Percentiles rank a stretch among this genome's conserved stretches.
Conservation (phyloP, 1,284 basidiomycete species). For the Pisolithus thermaeus region DNA sequence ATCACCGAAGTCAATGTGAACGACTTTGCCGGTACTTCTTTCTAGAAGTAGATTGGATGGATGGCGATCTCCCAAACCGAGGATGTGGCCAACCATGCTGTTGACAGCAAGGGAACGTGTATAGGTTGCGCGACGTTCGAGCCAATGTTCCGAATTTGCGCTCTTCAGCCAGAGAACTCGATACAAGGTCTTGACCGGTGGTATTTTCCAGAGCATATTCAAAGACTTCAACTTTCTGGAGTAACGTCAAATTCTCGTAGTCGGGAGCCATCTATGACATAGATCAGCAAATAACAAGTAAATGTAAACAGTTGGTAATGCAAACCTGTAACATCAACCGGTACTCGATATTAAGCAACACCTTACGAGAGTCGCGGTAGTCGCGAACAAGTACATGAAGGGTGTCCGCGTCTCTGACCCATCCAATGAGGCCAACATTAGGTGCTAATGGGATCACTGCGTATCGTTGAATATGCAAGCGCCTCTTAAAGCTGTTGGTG, state of each 20-base stretch:
- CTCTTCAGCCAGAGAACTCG: constrained; percentile 97
- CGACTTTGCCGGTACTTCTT: constrained; percentile 89
- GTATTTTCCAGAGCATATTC: constrained; percentile 99
- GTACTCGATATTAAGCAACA: constrained; percentile 97
- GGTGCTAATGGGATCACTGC: constrained; percentile 95
- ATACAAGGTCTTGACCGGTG: constrained; percentile 97
- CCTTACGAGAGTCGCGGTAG: constrained; percentile 92
- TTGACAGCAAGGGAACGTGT: constrained; percentile 94
- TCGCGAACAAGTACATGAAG: constrained; percentile 97
- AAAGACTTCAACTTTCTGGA: constrained; percentile 99
- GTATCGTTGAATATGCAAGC: constrained; percentile 91
- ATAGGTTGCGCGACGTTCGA: constrained; percentile 95
- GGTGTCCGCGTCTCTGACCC: constrained; percentile 97
- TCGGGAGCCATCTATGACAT: constrained; percentile 90
- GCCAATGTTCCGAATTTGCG: constrained; percentile 94
- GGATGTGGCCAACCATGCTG: constrained; percentile 96
- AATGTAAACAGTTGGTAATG: not conserved
- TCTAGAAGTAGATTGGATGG: constrained; percentile 95
- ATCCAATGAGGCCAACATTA: constrained; percentile 92
- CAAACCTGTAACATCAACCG: constrained; percentile 91
- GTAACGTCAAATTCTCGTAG: constrained; percentile 90
- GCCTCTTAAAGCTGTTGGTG: constrained; percentile 93
- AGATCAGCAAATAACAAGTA: constrained; percentile 4
- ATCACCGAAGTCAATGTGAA: constrained; percentile 97
- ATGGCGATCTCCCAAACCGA: constrained; percentile 97